Evolutionary conservation across 805 yeast species (phyloP).

Genomic region (Yarrowia sp.): DNA sequence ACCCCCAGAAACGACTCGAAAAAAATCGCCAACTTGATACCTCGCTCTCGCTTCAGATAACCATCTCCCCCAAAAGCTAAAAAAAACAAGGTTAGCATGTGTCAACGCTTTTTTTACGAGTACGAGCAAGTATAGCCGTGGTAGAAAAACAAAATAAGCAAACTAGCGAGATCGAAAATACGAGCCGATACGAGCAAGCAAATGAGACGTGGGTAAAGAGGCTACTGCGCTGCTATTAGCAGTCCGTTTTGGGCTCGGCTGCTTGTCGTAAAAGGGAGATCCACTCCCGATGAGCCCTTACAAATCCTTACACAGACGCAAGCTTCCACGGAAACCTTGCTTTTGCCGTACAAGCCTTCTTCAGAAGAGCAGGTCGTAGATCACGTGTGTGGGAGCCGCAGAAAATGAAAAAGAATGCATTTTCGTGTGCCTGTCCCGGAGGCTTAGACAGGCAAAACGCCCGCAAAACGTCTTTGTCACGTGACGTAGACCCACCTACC

Average conservation of each 20-base stretch:
- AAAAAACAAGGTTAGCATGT: not conserved
- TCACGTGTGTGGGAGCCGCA: not conserved
- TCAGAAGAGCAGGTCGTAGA: not conserved
- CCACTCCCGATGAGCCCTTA: no score
- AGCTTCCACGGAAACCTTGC: conserved; percentile 10
- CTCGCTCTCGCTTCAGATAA: conserved; percentile 7
- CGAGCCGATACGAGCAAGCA: not conserved
- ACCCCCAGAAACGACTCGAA: no score
- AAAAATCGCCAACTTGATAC: no score
- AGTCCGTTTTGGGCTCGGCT: no score
- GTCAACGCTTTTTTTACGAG: conserved; percentile 14
- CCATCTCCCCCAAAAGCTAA: not conserved
- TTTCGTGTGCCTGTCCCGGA: no score
- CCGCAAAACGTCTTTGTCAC: not conserved
- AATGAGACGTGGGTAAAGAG: no score
- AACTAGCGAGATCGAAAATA: no score
- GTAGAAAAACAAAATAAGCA: not conserved
- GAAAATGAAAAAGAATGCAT: no score
- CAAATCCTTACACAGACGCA: no score
- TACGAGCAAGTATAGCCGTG: conserved; percentile 26
- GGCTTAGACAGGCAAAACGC: no score
- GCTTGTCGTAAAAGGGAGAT: no score
- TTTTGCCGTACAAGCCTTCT: not conserved
- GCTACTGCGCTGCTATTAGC: no score
- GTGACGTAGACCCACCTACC: not conserved